Conservation (phyloP, 805 yeast genomes). For the Saccharomycopsis lassenensis region DNA sequence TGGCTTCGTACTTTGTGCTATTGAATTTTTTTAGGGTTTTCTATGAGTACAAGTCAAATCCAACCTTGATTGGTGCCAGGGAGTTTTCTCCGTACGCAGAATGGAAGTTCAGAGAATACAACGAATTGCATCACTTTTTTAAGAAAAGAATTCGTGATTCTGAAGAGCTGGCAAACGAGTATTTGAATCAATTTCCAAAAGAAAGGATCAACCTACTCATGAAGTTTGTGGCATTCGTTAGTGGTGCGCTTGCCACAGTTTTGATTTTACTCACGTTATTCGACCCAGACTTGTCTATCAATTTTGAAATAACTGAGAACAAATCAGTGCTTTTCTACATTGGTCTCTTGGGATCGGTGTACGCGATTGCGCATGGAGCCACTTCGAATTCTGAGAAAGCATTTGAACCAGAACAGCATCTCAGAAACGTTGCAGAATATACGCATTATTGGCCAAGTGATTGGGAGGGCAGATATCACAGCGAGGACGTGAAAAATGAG, state of each 20-base stretch:
- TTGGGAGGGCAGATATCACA: slow-evolving; percentile 82
- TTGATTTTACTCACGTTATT: slow-evolving; percentile 64
- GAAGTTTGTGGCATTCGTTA: slow-evolving; percentile 57
- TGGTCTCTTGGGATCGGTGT: slow-evolving; percentile 76
- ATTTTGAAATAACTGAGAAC: slow-evolving; percentile 77
- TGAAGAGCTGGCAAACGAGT: slow-evolving; percentile 66
- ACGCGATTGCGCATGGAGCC: slow-evolving; percentile 72
- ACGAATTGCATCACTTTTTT: slow-evolving; percentile 86
- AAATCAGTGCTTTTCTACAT: slow-evolving; percentile 79
- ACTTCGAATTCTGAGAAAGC: slow-evolving; percentile 54
- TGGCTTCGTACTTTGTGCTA: slow-evolving; percentile 71
- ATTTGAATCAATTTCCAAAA: slow-evolving; percentile 86
- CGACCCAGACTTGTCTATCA: slow-evolving; percentile 85
- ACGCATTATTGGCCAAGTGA: slow-evolving; percentile 84
- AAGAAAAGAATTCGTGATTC: slow-evolving; percentile 69
- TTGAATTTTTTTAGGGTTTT: slow-evolving; percentile 84
- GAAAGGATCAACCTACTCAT: slow-evolving; percentile 48
- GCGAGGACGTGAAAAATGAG: slow-evolving; percentile 72
- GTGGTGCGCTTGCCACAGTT: slow-evolving; percentile 86
- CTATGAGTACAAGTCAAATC: slow-evolving; percentile 84
- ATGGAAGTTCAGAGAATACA: slow-evolving; percentile 91
- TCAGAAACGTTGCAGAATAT: slow-evolving; percentile 67
- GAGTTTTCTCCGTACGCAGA: slow-evolving; percentile 91
- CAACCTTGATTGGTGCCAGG: slow-evolving; percentile 69
- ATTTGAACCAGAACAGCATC: slow-evolving; percentile 89